phyloP scores from a whole-genome alignment of 1,284 basidiomycete genomes.

The Pseudozyma sp. region DNA sequence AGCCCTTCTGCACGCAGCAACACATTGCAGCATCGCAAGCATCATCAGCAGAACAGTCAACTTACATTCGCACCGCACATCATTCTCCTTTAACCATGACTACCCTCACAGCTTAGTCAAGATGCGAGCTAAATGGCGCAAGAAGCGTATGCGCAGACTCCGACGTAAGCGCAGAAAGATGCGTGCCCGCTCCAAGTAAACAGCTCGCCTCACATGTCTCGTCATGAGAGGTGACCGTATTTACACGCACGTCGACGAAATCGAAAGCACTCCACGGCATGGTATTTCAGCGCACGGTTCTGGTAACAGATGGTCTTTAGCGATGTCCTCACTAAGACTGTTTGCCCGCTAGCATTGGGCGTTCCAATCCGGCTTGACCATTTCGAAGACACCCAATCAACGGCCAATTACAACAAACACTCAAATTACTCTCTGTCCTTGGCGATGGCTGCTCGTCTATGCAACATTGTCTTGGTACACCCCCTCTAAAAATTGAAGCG shows the following conservation, averaged over 20 bases:
- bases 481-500: constrained; percentile 41
- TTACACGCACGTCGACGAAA: constrained; percentile 26
- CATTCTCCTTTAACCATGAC: background rate
- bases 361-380: constrained; percentile 25
- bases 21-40: constrained; percentile 9
- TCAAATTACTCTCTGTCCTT: constrained; percentile 22
- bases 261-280: constrained; percentile 28
- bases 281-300: constrained; percentile 16
- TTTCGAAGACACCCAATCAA: constrained; percentile 24
- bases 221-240: constrained; percentile 12
- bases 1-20: background rate
- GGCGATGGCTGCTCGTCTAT: constrained; percentile 35
- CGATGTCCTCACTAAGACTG: constrained; percentile 35
- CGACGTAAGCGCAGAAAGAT: constrained; percentile 68
- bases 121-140: constrained; percentile 67
- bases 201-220: constrained; percentile 20
- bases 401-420: constrained; percentile 35
- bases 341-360: constrained; percentile 3
- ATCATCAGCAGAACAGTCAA: constrained; percentile 12
- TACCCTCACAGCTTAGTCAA: constrained; percentile 49
- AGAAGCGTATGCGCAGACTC: constrained; percentile 68
- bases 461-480: constrained; percentile 20
- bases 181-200: constrained; percentile 67
- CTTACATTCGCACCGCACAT: constrained; percentile 26
- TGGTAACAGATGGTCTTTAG: constrained; percentile 22